Evolutionary conservation across 139 green algal species (phyloP), one percentile per base, ranked within the genome.

Genomic region (Yamagishiella unicocca): DNA sequence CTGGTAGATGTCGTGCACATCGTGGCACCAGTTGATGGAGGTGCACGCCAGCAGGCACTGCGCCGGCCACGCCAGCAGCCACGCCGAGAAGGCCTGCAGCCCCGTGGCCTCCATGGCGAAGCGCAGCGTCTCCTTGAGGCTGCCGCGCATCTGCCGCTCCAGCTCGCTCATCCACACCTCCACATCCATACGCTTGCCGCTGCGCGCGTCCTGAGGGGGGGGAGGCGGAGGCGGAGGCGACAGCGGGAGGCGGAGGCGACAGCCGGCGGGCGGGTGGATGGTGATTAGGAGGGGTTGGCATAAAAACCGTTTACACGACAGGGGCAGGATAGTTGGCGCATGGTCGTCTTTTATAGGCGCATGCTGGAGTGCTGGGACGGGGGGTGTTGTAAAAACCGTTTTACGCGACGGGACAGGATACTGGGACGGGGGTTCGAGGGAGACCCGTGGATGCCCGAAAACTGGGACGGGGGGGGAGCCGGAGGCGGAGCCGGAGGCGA

Each of bases 151-250:
- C 77, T 89, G 76, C 33, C 80, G 84, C 83, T 92, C 89, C 68
- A 92, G 77, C 43, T 80, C 68, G 42, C 55, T 82, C 83, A 89
- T 92, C 89, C 89, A 92, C 0, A 83, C 37, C 89, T 92, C 89
- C 68, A 92, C 84, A 33, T 92, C 89, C 6, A 72, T 7, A 24
- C 35, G 33, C 58, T 79, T 79, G 37, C 66, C 66, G 21, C 45
- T 85, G 84, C 66, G 74, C 14, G 45, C 5, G 38, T 89, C 74
- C 84, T 89, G 62, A 1, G 37, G 42, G 40, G 24, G 19, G 58
- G 58, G 58, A 22, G n/a, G 58, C 17, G 58, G 58, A 31, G 19
- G n/a, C 17, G 50, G 50, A 17, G 50, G 12, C 17, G 50, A 58
- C 12, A 58, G 17, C 12, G 12, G 50, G 50, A n/a, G n/a, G n/a